Evolutionary conservation across 805 yeast species (phyloP).

Genomic region (Wickerhamomyces bisporus): DNA sequence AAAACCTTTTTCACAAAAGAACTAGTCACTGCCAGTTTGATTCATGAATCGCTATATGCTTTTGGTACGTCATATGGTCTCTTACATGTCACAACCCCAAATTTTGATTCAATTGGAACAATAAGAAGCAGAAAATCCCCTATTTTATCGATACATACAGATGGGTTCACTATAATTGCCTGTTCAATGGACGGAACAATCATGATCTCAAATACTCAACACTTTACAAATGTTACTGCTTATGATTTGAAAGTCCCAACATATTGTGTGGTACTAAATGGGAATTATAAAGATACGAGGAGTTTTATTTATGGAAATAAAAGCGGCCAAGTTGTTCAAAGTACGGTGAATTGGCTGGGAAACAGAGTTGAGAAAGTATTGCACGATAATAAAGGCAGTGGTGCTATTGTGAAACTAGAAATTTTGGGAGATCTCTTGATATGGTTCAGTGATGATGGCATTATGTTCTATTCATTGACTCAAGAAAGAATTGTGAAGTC

Average conservation of each 20-base stretch:
- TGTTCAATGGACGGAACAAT: constrained; percentile 95
- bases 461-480: constrained; percentile 57
- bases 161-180: constrained; percentile 72
- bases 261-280: constrained; percentile 79
- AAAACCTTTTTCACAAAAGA: constrained; percentile 66
- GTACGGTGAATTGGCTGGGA: constrained; percentile 85
- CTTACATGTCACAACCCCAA: constrained; percentile 59
- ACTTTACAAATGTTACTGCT: constrained; percentile 35
- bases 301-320: constrained; percentile 86
- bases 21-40: constrained; percentile 66
- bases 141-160: constrained; percentile 64
- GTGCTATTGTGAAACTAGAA: constrained; percentile 67
- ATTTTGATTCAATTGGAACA: constrained; percentile 59
- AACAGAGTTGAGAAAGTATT: constrained; percentile 64
- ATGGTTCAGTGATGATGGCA: constrained; percentile 84
- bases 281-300: constrained; percentile 54
- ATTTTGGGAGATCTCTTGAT: constrained; percentile 60
- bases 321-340: constrained; percentile 72
- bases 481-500: constrained; percentile 44
- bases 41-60: constrained; percentile 56
- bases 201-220: constrained; percentile 50
- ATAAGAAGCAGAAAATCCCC: constrained; percentile 85
- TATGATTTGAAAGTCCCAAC: constrained; percentile 85
- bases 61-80: constrained; percentile 91
- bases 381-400: constrained; percentile 43